Evolutionary conservation across 2,329 filamentous ascomycete species (phyloP).

Genomic region (Rhynchosporium graminicola): DNA sequence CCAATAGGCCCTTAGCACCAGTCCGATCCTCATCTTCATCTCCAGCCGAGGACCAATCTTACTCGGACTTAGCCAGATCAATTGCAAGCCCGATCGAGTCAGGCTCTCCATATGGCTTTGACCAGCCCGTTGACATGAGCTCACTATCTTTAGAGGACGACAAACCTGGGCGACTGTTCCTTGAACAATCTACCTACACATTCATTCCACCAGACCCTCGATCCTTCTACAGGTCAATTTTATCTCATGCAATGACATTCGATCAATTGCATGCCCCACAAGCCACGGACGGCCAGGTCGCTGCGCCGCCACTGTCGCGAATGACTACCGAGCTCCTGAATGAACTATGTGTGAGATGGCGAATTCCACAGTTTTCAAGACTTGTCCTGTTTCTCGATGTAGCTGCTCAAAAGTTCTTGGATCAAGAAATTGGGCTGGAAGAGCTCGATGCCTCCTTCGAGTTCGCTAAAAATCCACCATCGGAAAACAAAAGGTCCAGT

Average conservation of each 20-base stretch:
- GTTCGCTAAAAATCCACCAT: slow-evolving; percentile 71
- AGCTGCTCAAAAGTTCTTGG: slow-evolving; percentile 78
- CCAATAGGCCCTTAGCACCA: slow-evolving; percentile 60
- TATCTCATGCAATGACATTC: slow-evolving; percentile 73
- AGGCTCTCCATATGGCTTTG: slow-evolving; percentile 45
- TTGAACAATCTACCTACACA: slow-evolving; percentile 72
- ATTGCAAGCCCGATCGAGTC: slow-evolving; percentile 49
- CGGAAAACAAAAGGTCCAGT: slow-evolving; percentile 55
- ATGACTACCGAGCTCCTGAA: slow-evolving; percentile 80
- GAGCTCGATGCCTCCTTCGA: slow-evolving; percentile 83
- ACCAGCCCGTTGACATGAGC: slow-evolving; percentile 41
- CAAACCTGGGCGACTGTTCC: slow-evolving; percentile 30
- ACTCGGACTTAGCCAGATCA: slow-evolving; percentile 53
- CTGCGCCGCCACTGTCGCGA: slow-evolving; percentile 61
- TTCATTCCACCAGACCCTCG: slow-evolving; percentile 87
- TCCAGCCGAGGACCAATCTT: slow-evolving; percentile 47
- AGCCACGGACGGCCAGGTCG: slow-evolving; percentile 48
- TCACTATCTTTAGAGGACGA: slow-evolving; percentile 38
- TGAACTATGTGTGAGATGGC: slow-evolving; percentile 86
- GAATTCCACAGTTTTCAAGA: slow-evolving; percentile 79
- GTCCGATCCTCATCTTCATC: slow-evolving; percentile 52
- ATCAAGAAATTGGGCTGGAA: slow-evolving; percentile 78
- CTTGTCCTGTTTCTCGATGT: slow-evolving; percentile 83
- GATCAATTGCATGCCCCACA: slow-evolving; percentile 58
- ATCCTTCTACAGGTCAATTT: slow-evolving; percentile 78